Evolutionary conservation across 345 rosid species (phyloP).

Genomic region (Nasturtium officinale): DNA sequence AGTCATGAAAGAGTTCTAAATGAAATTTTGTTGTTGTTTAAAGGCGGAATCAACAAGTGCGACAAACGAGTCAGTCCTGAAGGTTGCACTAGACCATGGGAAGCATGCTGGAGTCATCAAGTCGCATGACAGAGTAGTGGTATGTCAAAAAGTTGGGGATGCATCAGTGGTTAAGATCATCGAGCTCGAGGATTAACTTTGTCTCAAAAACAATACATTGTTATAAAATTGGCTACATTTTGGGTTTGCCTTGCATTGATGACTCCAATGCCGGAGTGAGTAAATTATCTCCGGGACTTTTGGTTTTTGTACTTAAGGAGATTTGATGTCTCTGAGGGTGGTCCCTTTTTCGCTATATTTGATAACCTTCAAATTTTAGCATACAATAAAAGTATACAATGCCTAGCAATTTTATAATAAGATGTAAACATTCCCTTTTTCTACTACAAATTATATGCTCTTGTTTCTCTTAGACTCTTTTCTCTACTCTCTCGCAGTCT

Average conservation of each 20-base stretch:
- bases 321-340: slow-evolving; percentile 29
- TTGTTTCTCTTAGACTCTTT: background rate
- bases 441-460: background rate
- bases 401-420: slow-evolving; percentile 32
- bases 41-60: slow-evolving; percentile 88
- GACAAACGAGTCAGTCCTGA: slow-evolving; percentile 80
- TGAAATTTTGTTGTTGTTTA: slow-evolving; percentile 1
- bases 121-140: slow-evolving; percentile 81
- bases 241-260: slow-evolving; percentile 15
- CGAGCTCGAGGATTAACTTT: slow-evolving; percentile 71
- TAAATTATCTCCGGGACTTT: slow-evolving; percentile 29
- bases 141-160: slow-evolving; percentile 94
- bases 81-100: slow-evolving; percentile 90
- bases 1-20: background rate
- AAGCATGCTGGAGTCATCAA: slow-evolving; percentile 74
- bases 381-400: slow-evolving; percentile 24
- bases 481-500: background rate
- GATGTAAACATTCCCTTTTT: slow-evolving; percentile 1
- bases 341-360: slow-evolving; percentile 11
- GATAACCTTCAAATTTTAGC: slow-evolving; percentile 19
- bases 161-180: slow-evolving; percentile 90
- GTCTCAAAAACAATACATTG: slow-evolving; percentile 7
- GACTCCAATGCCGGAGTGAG: slow-evolving; percentile 23
- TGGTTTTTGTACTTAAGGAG: slow-evolving; percentile 25
- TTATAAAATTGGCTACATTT: slow-evolving; percentile 28